Base-by-base conservation (phyloP, 2,329 filamentous ascomycete genomes). In the Botrytis hyacinthi region DNA sequence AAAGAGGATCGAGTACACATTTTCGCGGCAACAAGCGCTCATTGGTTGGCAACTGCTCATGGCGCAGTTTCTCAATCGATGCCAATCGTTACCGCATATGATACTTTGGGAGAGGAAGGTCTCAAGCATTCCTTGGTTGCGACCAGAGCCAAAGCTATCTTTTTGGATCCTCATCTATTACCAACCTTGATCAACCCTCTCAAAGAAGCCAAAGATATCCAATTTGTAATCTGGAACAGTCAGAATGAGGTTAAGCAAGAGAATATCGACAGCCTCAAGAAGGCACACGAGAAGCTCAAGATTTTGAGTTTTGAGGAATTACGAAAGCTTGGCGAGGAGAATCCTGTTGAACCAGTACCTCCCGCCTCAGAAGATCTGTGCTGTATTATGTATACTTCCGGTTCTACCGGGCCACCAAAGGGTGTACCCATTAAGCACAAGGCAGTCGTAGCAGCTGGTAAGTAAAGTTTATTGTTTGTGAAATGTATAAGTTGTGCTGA, bases 1-100 rank as follows among this genome's bases (percentile, higher is more conserved):
- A 87, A 89, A 79, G 84, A 84, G 32, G 89, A 93, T 82, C 88
- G 89, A 78, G 84, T 95, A 70, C 93, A 96, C 83, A 87, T 96
- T 78, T 96, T 92, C 80, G 93, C 92, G 75, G 90, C 91, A 65
- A 97, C 92, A 26, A 87, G 79, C 73, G 76, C 77, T 26, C 75
- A 79, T 80, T 88, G 86, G 86, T 80, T 88, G 32, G 82, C 84
- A 76, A 83, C 83, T 78, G 85, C 86, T 32, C 86, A 88, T 79
- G 86, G 82, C 74, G 85, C 86, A 72, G 83, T 91, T 42, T 95
- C 94, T 35, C 95, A 98, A 83, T 95, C 93, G 60, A 89, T 98
- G 81, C 90, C 93, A 74, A 95, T 98, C 77, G 95, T 97, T 69
- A 98, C 95, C 51, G 94, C 95, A 69, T 98, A 97, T 83, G 95